phyloP scores from a whole-genome alignment of 2,329 filamentous ascomycete species.

The Alternaria viburni region DNA sequence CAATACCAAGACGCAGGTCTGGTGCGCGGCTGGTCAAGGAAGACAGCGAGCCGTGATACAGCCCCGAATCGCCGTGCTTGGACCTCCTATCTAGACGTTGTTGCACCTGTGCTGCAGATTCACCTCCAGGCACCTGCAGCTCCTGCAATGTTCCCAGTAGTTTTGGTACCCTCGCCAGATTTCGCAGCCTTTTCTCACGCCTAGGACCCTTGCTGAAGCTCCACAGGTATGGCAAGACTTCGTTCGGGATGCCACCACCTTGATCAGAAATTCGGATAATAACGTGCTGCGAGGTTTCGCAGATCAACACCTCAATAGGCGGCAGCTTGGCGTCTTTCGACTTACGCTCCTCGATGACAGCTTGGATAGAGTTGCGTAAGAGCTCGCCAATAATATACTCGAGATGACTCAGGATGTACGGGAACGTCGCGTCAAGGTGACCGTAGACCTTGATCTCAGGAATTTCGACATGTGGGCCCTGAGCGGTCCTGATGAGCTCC shows the following conservation, averaged over 20 bases:
- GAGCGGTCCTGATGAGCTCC: conserved; percentile 75
- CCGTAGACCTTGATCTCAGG: conserved; percentile 85
- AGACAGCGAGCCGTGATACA: conserved; percentile 70
- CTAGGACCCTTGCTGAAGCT: conserved; percentile 94
- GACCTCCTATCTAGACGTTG: conserved; percentile 28
- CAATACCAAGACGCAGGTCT: conserved; percentile 88
- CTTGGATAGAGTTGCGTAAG: conserved; percentile 92
- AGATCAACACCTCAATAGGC: conserved; percentile 92
- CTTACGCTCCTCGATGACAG: conserved; percentile 77
- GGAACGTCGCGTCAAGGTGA: conserved; percentile 88
- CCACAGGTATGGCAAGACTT: conserved; percentile 89
- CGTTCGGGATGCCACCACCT: conserved; percentile 86
- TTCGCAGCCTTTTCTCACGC: conserved; percentile 77
- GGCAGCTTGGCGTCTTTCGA: conserved; percentile 62
- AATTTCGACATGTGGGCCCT: conserved; percentile 72
- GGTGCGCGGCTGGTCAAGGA: conserved; percentile 83
- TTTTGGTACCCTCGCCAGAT: conserved; percentile 83
- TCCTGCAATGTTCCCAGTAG: conserved; percentile 95
- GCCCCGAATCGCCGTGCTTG: conserved; percentile 29
- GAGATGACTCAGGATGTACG: conserved; percentile 93
- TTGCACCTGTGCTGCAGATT: conserved; percentile 17
- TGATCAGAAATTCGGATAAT: conserved; percentile 96
- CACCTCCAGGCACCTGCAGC: conserved; percentile 58
- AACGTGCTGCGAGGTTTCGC: conserved; percentile 91
- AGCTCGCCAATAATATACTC: conserved; percentile 98